These are phyloP conservation scores for Pythium vanterpoolii DNA, from an alignment of 352 stramenopile species.

Conservation along the genomic window DNA sequence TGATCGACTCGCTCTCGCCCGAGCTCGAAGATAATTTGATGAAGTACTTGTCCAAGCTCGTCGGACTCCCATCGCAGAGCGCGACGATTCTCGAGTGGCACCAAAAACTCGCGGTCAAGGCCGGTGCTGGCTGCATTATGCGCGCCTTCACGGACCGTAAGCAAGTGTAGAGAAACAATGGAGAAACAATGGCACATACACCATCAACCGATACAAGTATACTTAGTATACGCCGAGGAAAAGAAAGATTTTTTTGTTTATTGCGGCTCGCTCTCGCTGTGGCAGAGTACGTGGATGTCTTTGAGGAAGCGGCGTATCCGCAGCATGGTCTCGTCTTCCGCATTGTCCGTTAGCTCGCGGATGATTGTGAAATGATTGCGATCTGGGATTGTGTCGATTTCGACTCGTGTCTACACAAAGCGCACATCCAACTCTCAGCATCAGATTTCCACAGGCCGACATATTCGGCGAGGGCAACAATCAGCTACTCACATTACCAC, in stretches of 20 bases:
- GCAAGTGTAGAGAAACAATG: slow-evolving; percentile 54
- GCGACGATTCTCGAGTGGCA: slow-evolving; percentile 86
- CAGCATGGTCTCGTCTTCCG: slow-evolving; percentile 37
- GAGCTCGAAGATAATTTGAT: slow-evolving; percentile 81
- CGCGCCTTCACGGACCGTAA: slow-evolving; percentile 87
- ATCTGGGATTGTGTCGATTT: slow-evolving; percentile 39
- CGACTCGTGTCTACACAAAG: slow-evolving; percentile 28
- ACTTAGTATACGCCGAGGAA: not conserved
- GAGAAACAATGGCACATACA: not conserved
- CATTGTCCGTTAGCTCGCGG: slow-evolving; percentile 41
- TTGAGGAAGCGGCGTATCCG: slow-evolving; percentile 46
- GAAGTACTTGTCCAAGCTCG: slow-evolving; percentile 88
- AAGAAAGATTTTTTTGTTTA: not conserved
- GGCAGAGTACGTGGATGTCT: not conserved
- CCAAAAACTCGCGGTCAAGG: slow-evolving; percentile 80
- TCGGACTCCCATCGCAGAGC: slow-evolving; percentile 73
- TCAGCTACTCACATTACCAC: slow-evolving; percentile 44
- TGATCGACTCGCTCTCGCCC: slow-evolving; percentile 65
- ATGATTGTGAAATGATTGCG: slow-evolving; percentile 81
- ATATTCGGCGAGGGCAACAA: not conserved
- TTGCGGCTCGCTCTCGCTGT: not conserved
- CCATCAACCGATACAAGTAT: too few relatives aligned
- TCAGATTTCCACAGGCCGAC: not conserved
- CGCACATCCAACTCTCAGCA: not conserved
- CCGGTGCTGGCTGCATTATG: slow-evolving; percentile 86